Conservation (phyloP, 805 yeast species). For the Trichomonascus vanleenenianus region DNA sequence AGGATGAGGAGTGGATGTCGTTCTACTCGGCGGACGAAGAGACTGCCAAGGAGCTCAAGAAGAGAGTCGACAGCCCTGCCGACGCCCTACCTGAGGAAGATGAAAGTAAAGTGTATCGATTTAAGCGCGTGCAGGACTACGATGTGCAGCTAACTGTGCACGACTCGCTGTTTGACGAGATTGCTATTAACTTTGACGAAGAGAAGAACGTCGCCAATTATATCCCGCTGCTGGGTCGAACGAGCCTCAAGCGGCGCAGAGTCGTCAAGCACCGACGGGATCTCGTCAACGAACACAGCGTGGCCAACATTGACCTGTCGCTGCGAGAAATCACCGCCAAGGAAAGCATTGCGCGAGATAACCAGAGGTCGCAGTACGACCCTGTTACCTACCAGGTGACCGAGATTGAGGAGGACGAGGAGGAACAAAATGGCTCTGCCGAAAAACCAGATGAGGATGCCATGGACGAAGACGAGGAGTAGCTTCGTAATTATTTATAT, state of each 20-base stretch:
- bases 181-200: conserved; percentile 53
- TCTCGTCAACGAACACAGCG: conserved; percentile 46
- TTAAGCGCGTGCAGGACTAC: conserved; percentile 66
- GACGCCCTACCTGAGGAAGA: conserved; percentile 36
- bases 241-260: conserved; percentile 80
- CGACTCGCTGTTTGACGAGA: conserved; percentile 47
- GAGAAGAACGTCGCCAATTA: conserved; percentile 56
- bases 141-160: conserved; percentile 55
- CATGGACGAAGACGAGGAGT: conserved; percentile 28
- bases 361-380: conserved; percentile 59
- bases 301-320: conserved; percentile 53
- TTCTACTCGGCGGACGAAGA: conserved; percentile 43
- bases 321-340: conserved; percentile 66
- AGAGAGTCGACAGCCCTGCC: conserved; percentile 39
- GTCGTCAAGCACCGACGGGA: conserved; percentile 46
- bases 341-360: conserved; percentile 63
- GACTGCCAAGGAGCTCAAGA: conserved; percentile 34
- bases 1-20: conserved; percentile 67
- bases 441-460: too few species aligned
- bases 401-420: conserved; percentile 44
- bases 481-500: neutral
- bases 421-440: too few species aligned
- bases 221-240: conserved; percentile 67
- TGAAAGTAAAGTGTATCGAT: conserved; percentile 39
- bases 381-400: conserved; percentile 70